Evolutionary conservation across 163 green algal species (phyloP), one percentile per base, ranked within the genome.

Genomic region (Scenedesmus sp.): DNA sequence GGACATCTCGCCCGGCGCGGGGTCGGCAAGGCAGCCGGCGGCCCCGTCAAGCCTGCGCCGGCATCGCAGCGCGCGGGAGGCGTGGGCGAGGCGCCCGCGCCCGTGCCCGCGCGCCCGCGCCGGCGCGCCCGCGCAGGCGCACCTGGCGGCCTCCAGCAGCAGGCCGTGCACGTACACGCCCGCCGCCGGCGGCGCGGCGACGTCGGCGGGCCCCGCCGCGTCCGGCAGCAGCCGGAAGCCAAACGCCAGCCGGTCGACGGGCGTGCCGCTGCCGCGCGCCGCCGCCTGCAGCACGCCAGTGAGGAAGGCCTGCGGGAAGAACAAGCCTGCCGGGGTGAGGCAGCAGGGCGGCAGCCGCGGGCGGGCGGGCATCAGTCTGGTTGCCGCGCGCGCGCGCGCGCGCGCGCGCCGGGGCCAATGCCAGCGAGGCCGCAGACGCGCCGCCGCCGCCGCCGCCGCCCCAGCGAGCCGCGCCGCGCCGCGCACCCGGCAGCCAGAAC

Each of bases 201-300:
- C 44, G 17, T 39, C 56, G 28, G 42, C 56, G 51, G 51, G 15
- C 28, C 22, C 48, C 15, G 39, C 20, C 4, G 60, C 48, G 44
- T 47, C 20, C 31, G 36, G 26, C 57, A 86, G 58, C 42, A 93
- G 85, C 0, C 70, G 42, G 76, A 93, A 94, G 4, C 20, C 65
- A 39, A 96, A 92, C 33, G 67, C 76, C 28, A 96, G 84, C 13
- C 70, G 67, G 85, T 96, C 90, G 26, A 96, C 94, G 42, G 93
- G 85, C 20, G 88, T 83, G 7, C 70, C 28, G 24, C 88, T 87
- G 57, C 87, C 91, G 45, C 93, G 85, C 22, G 93, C 90, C 70
- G 94, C 86, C 42, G 85, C 91, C 73, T 97, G 92, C 36, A 96
- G 84, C 33, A 88, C 86, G 0, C 83, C 89, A 3, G 89, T 95